Conservation (phyloP, 441 rosid genomes). For the Populus hybrid region DNA sequence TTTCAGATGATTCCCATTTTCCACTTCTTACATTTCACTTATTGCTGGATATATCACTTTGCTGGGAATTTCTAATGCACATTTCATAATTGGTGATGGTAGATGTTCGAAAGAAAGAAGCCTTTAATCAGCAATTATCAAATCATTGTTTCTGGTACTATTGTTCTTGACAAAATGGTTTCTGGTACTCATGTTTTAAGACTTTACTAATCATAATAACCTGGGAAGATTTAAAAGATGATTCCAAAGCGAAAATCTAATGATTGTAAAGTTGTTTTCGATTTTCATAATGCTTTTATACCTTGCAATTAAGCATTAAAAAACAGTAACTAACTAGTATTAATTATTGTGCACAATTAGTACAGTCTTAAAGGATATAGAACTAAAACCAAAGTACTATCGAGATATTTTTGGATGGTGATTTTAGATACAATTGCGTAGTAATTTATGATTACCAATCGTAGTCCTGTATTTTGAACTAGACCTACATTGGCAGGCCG, state of each 20-base stretch:
- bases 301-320: background rate
- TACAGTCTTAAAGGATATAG: background rate
- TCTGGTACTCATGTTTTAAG: background rate
- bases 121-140: background rate
- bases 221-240: background rate
- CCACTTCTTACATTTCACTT: background rate
- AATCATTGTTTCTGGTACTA: background rate
- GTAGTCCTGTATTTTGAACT: background rate
- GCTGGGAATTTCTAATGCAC: background rate
- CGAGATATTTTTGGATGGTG: background rate
- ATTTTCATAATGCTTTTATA: background rate
- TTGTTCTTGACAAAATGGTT: background rate
- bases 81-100: background rate
- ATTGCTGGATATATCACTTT: background rate
- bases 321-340: background rate
- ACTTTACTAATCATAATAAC: background rate
- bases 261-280: background rate
- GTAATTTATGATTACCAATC: background rate
- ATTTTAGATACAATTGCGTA: background rate
- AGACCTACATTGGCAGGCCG: conserved; percentile 26
- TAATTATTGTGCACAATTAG: background rate
- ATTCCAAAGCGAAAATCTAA: background rate
- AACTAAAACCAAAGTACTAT: background rate
- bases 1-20: background rate
- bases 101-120: background rate